Base-by-base conservation (phyloP, 2,329 filamentous ascomycete genomes). In the Leptographium wingfieldii region DNA sequence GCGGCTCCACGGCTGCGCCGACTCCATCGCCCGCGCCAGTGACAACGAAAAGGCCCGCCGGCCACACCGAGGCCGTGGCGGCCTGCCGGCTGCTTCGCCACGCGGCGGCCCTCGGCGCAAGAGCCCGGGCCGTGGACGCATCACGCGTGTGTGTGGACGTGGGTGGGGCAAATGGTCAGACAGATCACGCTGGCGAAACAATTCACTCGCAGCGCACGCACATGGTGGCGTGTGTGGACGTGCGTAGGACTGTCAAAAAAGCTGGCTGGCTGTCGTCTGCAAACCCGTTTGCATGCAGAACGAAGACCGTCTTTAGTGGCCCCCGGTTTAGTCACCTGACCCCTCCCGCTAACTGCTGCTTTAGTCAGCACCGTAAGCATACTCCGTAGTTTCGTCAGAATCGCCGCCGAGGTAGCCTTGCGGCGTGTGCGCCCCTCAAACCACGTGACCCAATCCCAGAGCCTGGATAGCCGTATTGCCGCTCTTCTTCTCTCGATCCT, bases 1-100 rank as follows among this genome's bases (percentile, higher is more conserved):
- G 3, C 54, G 46, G n/a, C 46, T 51, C 60, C 62, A 61, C 27
- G 54, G 56, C n/a, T 9, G 16, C 7, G 49, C 51, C 19, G 52
- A 35, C 33, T 35, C 33, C 33, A 35, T 40, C 19, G 59, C 61
- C 19, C 2, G 14, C 25, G 7, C 27, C 56, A 58, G 59, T 22
- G 63, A 56, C 3, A 55, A 56, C 4, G 63, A 59, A 14, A 60
- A 59, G 9, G 43, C 48, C 5, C 61, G 61, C n/a, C 48, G n/a
- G 55, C 25, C 29, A 16, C 35, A 19, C 25, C 19, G 54, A 19
- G 52, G 16, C 40, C 31, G 2, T 5, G 31, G 31, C 31, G 19
- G 38, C 10, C 40, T 31, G 3, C n/a, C 51, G n/a, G 46, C 48
- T 31, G 29, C 29, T 31, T 31, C 29, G n/a, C 58, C 19, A 5